Evolutionary conservation across 371 early-diverging fungal genomes (phyloP).

Genomic region (Mortierella sp.): DNA sequence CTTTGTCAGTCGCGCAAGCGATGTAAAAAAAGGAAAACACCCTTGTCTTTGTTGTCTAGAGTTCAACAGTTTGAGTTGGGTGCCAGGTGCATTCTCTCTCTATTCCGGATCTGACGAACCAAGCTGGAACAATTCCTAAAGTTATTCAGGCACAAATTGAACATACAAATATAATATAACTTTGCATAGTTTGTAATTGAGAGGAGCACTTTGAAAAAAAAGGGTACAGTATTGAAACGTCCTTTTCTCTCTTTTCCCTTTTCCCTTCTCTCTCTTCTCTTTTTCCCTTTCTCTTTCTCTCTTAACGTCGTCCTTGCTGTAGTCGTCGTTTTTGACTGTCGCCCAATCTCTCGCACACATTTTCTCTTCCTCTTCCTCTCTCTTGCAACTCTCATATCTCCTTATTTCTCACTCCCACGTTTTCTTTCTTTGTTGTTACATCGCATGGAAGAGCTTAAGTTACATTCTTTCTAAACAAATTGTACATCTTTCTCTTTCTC

Average conservation of each 20-base stretch:
- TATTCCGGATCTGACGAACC: no score
- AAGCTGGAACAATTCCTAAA: no score
- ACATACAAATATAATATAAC: no score
- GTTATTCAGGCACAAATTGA: no score
- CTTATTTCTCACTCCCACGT: background rate
- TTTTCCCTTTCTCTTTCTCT: background rate
- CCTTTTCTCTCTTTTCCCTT: background rate
- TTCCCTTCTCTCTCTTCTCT: constrained; percentile 7
- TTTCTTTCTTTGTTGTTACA: no score
- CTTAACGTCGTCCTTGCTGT: background rate
- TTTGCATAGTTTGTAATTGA: no score
- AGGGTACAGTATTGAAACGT: no score
- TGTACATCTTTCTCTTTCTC: constrained; percentile 2
- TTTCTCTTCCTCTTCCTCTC: constrained; percentile 6
- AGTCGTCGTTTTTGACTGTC: constrained; percentile 1
- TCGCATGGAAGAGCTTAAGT: no score
- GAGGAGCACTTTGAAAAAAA: no score
- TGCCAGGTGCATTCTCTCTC: background rate
- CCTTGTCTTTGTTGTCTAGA: background rate
- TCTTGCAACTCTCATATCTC: background rate
- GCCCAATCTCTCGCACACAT: background rate
- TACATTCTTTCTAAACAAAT: background rate
- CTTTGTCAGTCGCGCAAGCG: no score
- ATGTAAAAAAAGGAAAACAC: background rate
- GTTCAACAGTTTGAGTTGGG: background rate